Evolutionary conservation across 2,329 filamentous ascomycete species (phyloP), one percentile per base, ranked within the genome.

Genomic region (Diaporthe australafricana): DNA sequence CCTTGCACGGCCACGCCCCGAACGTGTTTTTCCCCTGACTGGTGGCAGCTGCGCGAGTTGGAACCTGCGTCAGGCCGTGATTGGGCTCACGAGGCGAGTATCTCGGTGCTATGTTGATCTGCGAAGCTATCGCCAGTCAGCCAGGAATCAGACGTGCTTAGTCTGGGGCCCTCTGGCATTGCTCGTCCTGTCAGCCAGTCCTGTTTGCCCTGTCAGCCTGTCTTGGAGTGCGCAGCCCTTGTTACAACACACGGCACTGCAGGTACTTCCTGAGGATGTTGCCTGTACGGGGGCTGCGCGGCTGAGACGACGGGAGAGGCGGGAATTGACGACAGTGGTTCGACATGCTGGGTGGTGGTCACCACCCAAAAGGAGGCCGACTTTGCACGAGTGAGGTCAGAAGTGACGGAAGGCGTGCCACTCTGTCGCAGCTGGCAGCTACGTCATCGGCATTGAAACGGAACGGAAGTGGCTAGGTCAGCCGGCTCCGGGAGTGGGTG

Each of bases 321-420:
- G 67, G 67, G n/a, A 60, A 60, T 52, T 57, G 66, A 69, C 42
- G 66, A 69, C 52, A 50, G 53, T 45, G 50, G 65, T 47, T 32
- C 53, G 65, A 68, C 47, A 63, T 63, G 57, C 50, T 68, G 27
- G 66, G 66, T 25, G 48, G 40, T 47, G 52, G 45, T 35, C 53
- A 56, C 65, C 30, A 60, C 45, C 40, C 50, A n/a, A 25, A n/a
- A 50, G 40, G 53, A 47, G 35, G 30, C 52, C 47, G 52, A 50
- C 66, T 68, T 68, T n/a, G 22, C 53, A 60, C 53, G 56, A 50
- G 67, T 72, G 70, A 72, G 70, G 70, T 72, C 70, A 72, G 70
- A 72, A 72, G 32, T 70, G 52, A 66, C 40, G 70, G 62, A 70
- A 72, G 66, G 67, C 70, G 56, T 72, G 70, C 70, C 70, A 69